A percentile compares a stretch with the other conserved stretches of the same genome.
Conservation (phyloP, 2,329 filamentous ascomycete genomes). For the Xylariaceae sp. region DNA sequence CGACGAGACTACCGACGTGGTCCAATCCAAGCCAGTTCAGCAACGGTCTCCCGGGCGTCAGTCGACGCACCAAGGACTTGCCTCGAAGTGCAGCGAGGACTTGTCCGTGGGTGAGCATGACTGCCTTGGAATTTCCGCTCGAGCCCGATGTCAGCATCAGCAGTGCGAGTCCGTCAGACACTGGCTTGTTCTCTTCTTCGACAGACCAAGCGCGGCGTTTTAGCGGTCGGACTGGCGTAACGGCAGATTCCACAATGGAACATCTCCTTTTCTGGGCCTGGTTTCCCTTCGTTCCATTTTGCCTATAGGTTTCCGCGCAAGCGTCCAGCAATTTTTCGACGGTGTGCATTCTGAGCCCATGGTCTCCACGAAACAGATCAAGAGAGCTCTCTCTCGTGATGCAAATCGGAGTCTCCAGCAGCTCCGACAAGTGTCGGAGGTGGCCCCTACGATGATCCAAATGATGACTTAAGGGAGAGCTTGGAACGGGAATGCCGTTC, state of each 20-base stretch:
- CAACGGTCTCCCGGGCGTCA: conserved; percentile 32
- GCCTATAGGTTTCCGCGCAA: not conserved
- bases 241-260: not conserved
- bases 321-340: conserved; percentile 14
- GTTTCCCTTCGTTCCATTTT: not conserved
- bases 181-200: conserved; percentile 7
- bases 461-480: conserved; percentile 20
- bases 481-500: conserved; percentile 16
- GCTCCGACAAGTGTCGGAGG: conserved; percentile 4
- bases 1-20: conserved; percentile 50
- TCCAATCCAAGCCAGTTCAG: conserved; percentile 52
- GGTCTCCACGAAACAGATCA: conserved; percentile 10
- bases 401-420: conserved; percentile 16
- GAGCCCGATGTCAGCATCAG: conserved; percentile 55
- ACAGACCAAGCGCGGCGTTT: not conserved
- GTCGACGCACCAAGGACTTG: conserved; percentile 34
- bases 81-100: conserved; percentile 40
- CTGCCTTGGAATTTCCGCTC: conserved; percentile 50
- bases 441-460: conserved; percentile 17
- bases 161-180: conserved; percentile 24
- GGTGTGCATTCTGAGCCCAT: conserved; percentile 2
- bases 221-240: no score
- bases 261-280: not conserved
- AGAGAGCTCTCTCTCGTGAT: conserved; percentile 11
- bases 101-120: conserved; percentile 42